These are phyloP conservation scores for Volvariella volvacea DNA, from an alignment of 1,284 basidiomycete genomes.

Conservation along the genomic window DNA sequence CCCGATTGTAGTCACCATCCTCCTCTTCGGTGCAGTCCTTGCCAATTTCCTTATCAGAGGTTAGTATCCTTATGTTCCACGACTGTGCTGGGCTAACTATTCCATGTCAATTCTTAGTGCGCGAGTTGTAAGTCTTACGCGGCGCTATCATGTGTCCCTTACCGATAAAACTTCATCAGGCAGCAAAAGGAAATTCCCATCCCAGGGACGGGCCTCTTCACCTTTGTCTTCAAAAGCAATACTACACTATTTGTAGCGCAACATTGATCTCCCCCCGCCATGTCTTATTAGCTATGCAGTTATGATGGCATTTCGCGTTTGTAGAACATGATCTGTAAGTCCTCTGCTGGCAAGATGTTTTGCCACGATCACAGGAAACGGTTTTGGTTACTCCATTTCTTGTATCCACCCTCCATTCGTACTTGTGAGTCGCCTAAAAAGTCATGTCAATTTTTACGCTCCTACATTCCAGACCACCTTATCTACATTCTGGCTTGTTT, in stretches of 20 bases:
- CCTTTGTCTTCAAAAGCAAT: neutral
- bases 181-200: slow-evolving; percentile 27
- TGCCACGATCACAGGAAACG: too few relatives aligned
- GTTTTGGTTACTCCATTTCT: too few relatives aligned
- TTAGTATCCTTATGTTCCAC: slow-evolving; percentile 23
- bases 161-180: slow-evolving; percentile 4
- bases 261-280: neutral
- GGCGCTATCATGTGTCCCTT: neutral
- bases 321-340: too few relatives aligned
- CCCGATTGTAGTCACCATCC: slow-evolving; percentile 72
- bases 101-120: slow-evolving; percentile 25
- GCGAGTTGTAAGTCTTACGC: slow-evolving; percentile 33
- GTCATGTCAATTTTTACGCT: too few relatives aligned
- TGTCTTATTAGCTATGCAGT: too few relatives aligned
- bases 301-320: too few relatives aligned
- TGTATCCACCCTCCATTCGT: too few relatives aligned
- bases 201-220: slow-evolving; percentile 22
- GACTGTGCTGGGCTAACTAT: neutral
- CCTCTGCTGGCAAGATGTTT: too few relatives aligned
- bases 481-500: too few relatives aligned
- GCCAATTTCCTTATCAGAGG: slow-evolving; percentile 84
- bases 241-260: neutral
- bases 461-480: too few relatives aligned
- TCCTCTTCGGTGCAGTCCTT: slow-evolving; percentile 81
- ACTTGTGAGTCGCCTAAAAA: too few relatives aligned